A percentile compares a stretch with the other conserved stretches of the same genome.
These are phyloP conservation scores for Didymella lethalis DNA, from an alignment of 2,329 filamentous ascomycete species.

Conservation along the genomic window DNA sequence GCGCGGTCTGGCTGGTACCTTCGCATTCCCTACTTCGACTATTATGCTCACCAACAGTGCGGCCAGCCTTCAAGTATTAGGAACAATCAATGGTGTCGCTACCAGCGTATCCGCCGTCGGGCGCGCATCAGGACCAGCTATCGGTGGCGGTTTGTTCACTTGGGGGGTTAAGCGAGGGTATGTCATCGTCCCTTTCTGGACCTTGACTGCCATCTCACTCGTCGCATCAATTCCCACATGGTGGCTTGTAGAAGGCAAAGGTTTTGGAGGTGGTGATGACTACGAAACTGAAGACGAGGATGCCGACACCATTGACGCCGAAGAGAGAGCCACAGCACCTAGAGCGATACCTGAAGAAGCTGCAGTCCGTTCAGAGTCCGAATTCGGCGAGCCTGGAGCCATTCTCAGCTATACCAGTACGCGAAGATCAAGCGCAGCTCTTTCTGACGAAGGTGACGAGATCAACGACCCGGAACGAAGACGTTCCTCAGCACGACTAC, in stretches of 20 bases:
- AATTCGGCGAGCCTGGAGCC: slow-evolving; percentile 48
- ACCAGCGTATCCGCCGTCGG: slow-evolving; percentile 84
- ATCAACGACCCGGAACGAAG: slow-evolving; percentile 24
- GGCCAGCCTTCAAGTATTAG: slow-evolving; percentile 75
- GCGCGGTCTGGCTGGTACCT: slow-evolving; percentile 79
- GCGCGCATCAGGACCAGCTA: slow-evolving; percentile 77
- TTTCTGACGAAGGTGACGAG: slow-evolving; percentile 33
- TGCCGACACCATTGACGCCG: slow-evolving; percentile 22
- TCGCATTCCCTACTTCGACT: slow-evolving; percentile 87
- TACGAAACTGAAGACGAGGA: slow-evolving; percentile 49
- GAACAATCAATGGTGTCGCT: slow-evolving; percentile 89
- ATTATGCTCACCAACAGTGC: slow-evolving; percentile 92
- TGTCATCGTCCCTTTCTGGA: slow-evolving; percentile 82
- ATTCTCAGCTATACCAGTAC: slow-evolving; percentile 47
- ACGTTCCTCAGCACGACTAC: slow-evolving; percentile 26
- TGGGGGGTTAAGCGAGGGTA: slow-evolving; percentile 79
- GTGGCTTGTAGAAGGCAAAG: slow-evolving; percentile 77
- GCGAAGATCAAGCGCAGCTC: slow-evolving; percentile 36
- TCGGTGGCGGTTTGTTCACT: slow-evolving; percentile 75
- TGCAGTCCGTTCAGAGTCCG: slow-evolving; percentile 44
- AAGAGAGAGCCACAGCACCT: slow-evolving; percentile 21
- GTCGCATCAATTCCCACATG: slow-evolving; percentile 76
- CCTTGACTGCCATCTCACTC: slow-evolving; percentile 69
- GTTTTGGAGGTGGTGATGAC: slow-evolving; percentile 59
- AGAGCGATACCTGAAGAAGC: slow-evolving; percentile 22